Conservation (phyloP, 257 asterid genomes). For the Misopates orontium region DNA sequence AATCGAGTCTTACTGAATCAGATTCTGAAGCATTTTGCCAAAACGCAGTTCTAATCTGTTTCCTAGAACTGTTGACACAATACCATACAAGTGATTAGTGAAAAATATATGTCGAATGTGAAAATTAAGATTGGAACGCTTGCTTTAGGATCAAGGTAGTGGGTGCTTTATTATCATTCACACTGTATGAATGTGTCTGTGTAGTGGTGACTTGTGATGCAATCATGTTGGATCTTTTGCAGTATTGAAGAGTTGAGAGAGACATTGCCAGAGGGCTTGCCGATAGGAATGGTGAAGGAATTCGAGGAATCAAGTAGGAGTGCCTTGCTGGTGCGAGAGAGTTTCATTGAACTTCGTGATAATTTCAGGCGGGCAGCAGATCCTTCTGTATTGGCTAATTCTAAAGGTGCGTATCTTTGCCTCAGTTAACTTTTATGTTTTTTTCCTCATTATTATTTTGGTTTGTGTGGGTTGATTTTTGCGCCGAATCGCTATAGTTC, state of each 20-base stretch:
- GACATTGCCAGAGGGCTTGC: constrained; percentile 84
- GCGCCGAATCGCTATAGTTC: neutral
- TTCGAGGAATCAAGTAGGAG: constrained; percentile 82
- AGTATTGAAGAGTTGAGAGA: constrained; percentile 69
- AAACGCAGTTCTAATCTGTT: too few relatives aligned
- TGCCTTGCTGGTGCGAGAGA: constrained; percentile 81
- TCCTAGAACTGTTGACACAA: too few relatives aligned
- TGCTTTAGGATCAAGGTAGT: neutral
- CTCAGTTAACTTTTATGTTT: constrained; percentile 7
- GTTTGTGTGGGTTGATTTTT: neutral
- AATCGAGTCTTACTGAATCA: neutral
- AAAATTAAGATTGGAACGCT: neutral
- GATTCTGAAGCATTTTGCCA: too few relatives aligned
- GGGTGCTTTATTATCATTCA: neutral
- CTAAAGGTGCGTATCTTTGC: constrained; percentile 47
- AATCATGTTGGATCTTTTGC: constrained; percentile 29
- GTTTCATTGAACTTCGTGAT: constrained; percentile 85
- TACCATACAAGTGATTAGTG: neutral
- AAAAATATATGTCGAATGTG: constrained; percentile 1
- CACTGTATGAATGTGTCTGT: constrained; percentile 14
- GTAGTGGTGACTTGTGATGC: constrained; percentile 9
- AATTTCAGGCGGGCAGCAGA: constrained; percentile 77
- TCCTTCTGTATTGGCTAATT: constrained; percentile 54
- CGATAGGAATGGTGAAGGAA: constrained; percentile 88
- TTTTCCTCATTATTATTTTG: constrained; percentile 17